Conservation (phyloP, 83 land plant genomes). For the Larix sibirica region DNA sequence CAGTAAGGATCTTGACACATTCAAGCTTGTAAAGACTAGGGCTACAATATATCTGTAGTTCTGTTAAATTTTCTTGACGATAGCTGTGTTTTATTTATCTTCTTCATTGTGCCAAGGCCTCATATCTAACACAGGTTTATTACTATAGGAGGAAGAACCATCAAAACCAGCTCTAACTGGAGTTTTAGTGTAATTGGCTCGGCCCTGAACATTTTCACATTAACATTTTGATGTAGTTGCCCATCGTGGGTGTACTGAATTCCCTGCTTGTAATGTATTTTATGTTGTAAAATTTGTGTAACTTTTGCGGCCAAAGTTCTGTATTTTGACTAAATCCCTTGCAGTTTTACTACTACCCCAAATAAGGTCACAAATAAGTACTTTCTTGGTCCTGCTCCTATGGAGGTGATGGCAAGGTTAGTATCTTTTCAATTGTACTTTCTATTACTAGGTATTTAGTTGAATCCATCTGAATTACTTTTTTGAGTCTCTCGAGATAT, state of each 20-base stretch:
- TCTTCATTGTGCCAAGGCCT: no score
- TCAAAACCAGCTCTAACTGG: conserved; percentile 43
- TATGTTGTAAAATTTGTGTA: no score
- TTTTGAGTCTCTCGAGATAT: no score
- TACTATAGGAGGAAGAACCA: conserved; percentile 44
- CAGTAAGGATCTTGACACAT: conserved; percentile 20
- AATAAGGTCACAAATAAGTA: conserved; percentile 57
- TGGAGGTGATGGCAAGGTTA: conserved; percentile 75
- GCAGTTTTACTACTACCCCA: conserved; percentile 68
- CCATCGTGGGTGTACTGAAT: no score
- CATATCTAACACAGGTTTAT: neutral
- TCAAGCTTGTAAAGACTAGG: no score
- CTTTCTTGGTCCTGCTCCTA: conserved; percentile 69
- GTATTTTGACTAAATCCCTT: neutral
- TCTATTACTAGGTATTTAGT: neutral
- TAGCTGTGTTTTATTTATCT: no score
- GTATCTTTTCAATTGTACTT: neutral
- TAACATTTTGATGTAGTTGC: no score
- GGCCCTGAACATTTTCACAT: neutral
- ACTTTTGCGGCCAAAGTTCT: no score
- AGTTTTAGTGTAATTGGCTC: conserved; percentile 56
- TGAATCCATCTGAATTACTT: no score
- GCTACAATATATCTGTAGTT: no score
- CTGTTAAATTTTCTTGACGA: no score
- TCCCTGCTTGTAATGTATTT: no score